Conservation (phyloP, 768 basidiomycete genomes). For the Calocera cornea region DNA sequence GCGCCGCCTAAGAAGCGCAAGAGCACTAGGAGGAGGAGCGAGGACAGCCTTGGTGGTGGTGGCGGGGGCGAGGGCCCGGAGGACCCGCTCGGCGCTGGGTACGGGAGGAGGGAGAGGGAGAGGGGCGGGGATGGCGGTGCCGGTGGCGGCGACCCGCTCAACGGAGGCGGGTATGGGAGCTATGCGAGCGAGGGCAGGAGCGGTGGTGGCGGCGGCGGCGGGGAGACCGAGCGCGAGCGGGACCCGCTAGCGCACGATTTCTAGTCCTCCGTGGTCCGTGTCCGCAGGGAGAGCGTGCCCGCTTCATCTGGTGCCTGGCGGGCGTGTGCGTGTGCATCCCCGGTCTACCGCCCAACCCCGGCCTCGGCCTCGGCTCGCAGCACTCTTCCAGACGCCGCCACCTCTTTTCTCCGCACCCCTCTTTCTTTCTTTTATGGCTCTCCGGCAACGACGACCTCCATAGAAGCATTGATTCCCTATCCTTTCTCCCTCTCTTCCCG, state of each 20-base stretch:
- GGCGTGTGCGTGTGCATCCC: no score
- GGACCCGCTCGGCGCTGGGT: constrained; percentile 56
- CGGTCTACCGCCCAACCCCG: no score
- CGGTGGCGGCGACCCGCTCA: constrained; percentile 9
- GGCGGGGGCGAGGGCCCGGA: constrained; percentile 32
- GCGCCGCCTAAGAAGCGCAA: constrained; percentile 47
- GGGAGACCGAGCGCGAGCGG: constrained; percentile 14
- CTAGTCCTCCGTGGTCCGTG: no score
- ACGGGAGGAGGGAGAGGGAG: constrained; percentile 29
- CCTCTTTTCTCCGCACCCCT: no score
- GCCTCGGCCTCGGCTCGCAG: no score
- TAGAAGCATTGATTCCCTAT: no score
- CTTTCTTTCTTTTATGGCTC: no score
- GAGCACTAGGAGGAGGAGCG: constrained; percentile 37
- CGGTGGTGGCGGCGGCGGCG: constrained; percentile 15
- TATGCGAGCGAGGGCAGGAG: constrained; percentile 11
- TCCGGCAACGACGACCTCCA: no score
- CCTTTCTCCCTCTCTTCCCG: no score
- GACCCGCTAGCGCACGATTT: neutral
- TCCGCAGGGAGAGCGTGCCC: no score
- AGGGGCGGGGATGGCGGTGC: constrained; percentile 15
- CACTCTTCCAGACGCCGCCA: no score
- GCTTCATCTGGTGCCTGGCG: no score
- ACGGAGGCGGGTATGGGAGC: constrained; percentile 23
- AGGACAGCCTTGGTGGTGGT: constrained; percentile 25